A percentile compares a stretch with the other conserved stretches of the same genome.
Conservation (phyloP, 257 asterid genomes). For the Plantago elongata region DNA sequence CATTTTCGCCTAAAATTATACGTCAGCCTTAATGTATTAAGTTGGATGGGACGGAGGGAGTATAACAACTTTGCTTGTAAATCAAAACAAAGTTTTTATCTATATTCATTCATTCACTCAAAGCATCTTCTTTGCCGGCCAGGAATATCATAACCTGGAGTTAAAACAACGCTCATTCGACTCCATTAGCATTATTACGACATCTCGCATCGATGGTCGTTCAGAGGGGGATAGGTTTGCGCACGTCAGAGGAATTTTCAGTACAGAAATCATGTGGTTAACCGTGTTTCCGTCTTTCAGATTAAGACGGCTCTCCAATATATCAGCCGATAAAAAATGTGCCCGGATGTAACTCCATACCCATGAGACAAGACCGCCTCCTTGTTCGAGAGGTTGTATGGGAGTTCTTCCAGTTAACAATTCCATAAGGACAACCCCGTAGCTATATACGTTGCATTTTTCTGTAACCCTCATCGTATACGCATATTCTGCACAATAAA, state of each 20-base stretch:
- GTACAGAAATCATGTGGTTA: constrained; percentile 66
- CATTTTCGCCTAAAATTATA: too few species aligned
- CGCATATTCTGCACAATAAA: constrained; percentile 60
- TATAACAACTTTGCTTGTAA: constrained; percentile 22
- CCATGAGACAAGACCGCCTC: constrained; percentile 84
- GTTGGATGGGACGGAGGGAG: too few species aligned
- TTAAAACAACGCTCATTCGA: constrained; percentile 38
- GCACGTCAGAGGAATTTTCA: constrained; percentile 76
- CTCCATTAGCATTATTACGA: constrained; percentile 75
- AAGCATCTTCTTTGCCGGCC: constrained; percentile 37
- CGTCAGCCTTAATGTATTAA: too few species aligned
- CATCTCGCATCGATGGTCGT: constrained; percentile 87
- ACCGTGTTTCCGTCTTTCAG: constrained; percentile 41
- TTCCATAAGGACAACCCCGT: constrained; percentile 84
- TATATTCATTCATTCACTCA: constrained; percentile 27
- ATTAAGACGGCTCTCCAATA: constrained; percentile 61
- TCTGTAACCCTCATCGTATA: constrained; percentile 92
- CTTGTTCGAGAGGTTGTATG: constrained; percentile 78
- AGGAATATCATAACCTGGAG: constrained; percentile 43
- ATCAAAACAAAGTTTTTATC: constrained; percentile 20
- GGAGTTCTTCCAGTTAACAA: constrained; percentile 82
- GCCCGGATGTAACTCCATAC: constrained; percentile 49
- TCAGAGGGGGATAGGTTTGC: constrained; percentile 66
- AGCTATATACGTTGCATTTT: constrained; percentile 84
- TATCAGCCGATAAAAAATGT: constrained; percentile 51